Conservation (phyloP, 2,329 filamentous ascomycete genomes). For the Talaromyces pinophilus region DNA sequence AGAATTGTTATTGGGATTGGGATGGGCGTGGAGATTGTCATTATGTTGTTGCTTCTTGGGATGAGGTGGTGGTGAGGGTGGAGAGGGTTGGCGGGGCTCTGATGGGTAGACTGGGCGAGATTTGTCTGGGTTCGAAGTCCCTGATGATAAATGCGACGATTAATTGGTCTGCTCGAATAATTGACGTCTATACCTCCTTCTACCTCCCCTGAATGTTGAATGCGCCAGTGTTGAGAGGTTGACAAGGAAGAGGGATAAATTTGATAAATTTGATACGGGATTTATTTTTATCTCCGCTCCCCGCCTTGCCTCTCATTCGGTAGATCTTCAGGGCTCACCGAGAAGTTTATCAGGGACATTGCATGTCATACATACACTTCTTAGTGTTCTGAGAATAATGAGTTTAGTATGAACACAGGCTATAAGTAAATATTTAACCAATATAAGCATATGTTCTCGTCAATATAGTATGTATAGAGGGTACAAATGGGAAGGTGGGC, state of each 20-base stretch:
- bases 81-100: neutral
- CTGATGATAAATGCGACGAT: neutral
- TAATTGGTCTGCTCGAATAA: neutral
- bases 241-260: neutral
- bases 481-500: neutral
- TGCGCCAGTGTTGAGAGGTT: neutral
- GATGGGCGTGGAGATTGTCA: neutral
- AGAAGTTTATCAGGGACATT: neutral
- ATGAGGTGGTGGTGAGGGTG: neutral
- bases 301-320: neutral
- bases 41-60: neutral
- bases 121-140: neutral
- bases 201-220: neutral
- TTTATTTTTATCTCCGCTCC: constrained; percentile 7
- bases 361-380: neutral
- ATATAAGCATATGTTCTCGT: neutral
- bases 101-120: neutral
- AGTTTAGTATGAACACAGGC: neutral
- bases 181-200: neutral
- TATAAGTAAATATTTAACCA: neutral
- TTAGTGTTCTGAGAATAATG: neutral
- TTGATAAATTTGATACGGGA: neutral
- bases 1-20: constrained; percentile 90
- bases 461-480: neutral
- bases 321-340: neutral